Evolutionary conservation across 2,329 filamentous ascomycete genomes (phyloP).

Genomic region (Plectosphaerella sp.): DNA sequence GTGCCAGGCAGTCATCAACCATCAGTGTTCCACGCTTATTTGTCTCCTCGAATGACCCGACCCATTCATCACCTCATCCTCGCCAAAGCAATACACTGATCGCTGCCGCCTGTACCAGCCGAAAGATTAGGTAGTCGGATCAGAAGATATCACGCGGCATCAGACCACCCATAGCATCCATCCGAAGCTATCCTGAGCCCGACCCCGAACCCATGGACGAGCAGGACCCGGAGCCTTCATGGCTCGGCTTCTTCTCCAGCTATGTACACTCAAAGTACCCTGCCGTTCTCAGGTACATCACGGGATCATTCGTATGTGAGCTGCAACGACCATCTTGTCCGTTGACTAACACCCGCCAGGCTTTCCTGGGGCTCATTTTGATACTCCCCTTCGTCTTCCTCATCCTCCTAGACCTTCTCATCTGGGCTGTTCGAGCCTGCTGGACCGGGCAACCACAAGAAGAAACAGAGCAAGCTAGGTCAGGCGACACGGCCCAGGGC

Average conservation of each 20-base stretch:
- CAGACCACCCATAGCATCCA: background rate
- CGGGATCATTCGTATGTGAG: slow-evolving; percentile 31
- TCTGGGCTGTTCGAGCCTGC: slow-evolving; percentile 48
- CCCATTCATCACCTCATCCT: no score
- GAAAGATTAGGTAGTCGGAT: background rate
- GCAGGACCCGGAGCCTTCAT: slow-evolving; percentile 15
- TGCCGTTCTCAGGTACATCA: slow-evolving; percentile 30
- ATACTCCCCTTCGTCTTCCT: slow-evolving; percentile 41
- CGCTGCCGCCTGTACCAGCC: background rate
- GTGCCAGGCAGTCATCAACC: no score
- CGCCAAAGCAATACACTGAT: no score
- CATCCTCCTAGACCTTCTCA: slow-evolving; percentile 43
- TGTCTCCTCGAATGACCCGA: no score
- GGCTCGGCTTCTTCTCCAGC: slow-evolving; percentile 10
- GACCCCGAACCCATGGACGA: slow-evolving; percentile 16
- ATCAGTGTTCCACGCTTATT: no score
- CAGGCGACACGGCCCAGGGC: background rate
- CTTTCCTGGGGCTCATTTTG: slow-evolving; percentile 39
- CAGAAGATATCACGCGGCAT: background rate
- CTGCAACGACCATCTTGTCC: slow-evolving; percentile 25
- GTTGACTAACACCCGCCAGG: slow-evolving; percentile 37
- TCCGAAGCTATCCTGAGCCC: no score
- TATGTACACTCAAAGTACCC: slow-evolving; percentile 15
- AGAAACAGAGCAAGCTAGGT: background rate
- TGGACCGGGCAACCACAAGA: slow-evolving; percentile 6